Evolutionary conservation across 2,329 filamentous ascomycete species (phyloP), one percentile per base, ranked within the genome.

Genomic region (Fusarium haematococcum): DNA sequence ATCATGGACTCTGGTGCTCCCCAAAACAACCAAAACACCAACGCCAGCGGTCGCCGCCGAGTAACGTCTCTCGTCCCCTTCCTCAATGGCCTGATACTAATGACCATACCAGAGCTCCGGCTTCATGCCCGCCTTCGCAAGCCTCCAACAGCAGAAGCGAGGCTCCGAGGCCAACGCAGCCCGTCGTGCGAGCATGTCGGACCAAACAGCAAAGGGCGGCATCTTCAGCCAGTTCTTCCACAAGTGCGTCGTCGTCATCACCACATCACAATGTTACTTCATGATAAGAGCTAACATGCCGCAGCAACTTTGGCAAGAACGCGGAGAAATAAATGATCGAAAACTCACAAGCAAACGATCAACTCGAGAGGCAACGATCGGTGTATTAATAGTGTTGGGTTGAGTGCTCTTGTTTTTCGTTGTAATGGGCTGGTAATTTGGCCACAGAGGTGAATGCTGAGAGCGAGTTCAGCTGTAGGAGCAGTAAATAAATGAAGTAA

Each of bases 211-310:
- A 16, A 80, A 84, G 59, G 78, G 84, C 1, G 88, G 88, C 45
- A 81, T 90, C 71, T 82, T 91, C 61, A 87, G 87, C 63, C 83
- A 86, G 70, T 85, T 90, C 83, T 91, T 90, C 87, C 85, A 89
- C 75, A 89, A 86, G 89, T 91, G 80, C 63, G 87, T 43, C 20
- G 23, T 45, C 41, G 20, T 78, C 14, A 56, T 27, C 16, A 13
- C 56, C 58, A 20, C 41, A 57, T 27, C n/a, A 20, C 14, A 5
- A 57, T 11, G 14, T 27, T 23, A 39, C 35, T 52, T n/a, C 23
- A 39, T 20, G 27, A n/a, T 9, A 3, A 25, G 11, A 10, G 20
- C 60, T 71, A 71, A 70, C 67, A 48, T 23, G 30, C 6, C 16
- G 4, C 13, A 83, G 83, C 65, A 82, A 80, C 69, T 80, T 83